phyloP scores from a whole-genome alignment of 1,139 yeast species.

The Hansenula anomala region DNA sequence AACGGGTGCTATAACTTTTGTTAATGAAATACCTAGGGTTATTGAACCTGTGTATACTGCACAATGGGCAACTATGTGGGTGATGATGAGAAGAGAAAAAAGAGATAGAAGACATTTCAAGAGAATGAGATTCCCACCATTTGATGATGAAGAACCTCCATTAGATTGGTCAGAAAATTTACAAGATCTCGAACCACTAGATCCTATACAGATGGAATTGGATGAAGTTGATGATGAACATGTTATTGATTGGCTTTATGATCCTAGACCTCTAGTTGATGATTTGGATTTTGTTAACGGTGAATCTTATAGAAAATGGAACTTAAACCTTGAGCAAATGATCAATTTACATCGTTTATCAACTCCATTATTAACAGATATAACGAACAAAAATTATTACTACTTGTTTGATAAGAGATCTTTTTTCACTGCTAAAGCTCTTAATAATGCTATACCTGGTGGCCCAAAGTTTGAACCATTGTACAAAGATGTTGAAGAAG shows the following conservation, averaged over 20 bases:
- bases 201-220: slow-evolving; percentile 60
- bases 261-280: slow-evolving; percentile 67
- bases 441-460: slow-evolving; percentile 84
- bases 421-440: slow-evolving; percentile 85
- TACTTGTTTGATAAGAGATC: slow-evolving; percentile 74
- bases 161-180: slow-evolving; percentile 76
- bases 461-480: slow-evolving; percentile 96
- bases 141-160: slow-evolving; percentile 97
- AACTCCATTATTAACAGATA: slow-evolving; percentile 60
- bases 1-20: slow-evolving; percentile 94
- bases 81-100: slow-evolving; percentile 89
- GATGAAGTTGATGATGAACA: slow-evolving; percentile 56
- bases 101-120: slow-evolving; percentile 86
- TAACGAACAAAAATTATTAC: slow-evolving; percentile 43
- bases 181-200: slow-evolving; percentile 67
- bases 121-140: slow-evolving; percentile 90
- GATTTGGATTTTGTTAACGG: slow-evolving; percentile 59
- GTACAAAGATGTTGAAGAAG: slow-evolving; percentile 62
- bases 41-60: slow-evolving; percentile 89
- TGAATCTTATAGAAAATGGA: slow-evolving; percentile 73
- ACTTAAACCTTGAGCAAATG: slow-evolving; percentile 56
- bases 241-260: slow-evolving; percentile 76
- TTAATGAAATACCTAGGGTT: slow-evolving; percentile 87
- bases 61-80: slow-evolving; percentile 95
- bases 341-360: slow-evolving; percentile 63